Conservation (phyloP, 176 grass and related monocot species). For the Oryza glumipatula region DNA sequence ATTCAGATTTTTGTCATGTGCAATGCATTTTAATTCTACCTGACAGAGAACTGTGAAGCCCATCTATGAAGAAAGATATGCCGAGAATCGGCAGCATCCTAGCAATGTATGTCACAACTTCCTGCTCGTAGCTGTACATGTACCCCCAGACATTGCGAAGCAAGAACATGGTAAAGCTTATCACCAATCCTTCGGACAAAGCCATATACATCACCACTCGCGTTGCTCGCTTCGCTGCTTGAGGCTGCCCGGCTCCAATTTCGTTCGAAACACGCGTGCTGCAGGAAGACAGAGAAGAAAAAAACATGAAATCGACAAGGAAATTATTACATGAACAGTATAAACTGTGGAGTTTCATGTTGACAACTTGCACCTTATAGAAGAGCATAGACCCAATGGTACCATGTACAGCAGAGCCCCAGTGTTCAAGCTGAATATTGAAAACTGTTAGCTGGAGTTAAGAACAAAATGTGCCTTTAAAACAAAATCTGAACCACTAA, state of each 20-base stretch:
- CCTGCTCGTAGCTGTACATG: slow-evolving; percentile 39
- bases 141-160: slow-evolving; percentile 35
- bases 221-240: slow-evolving; percentile 29
- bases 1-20: background rate
- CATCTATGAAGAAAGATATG: slow-evolving; percentile 37
- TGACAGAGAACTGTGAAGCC: slow-evolving; percentile 37
- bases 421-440: slow-evolving; percentile 41
- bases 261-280: slow-evolving; percentile 38
- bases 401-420: slow-evolving; percentile 43
- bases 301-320: background rate
- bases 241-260: slow-evolving; percentile 25
- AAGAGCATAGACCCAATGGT: slow-evolving; percentile 23
- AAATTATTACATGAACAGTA: background rate
- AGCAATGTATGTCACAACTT: slow-evolving; percentile 37
- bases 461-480: background rate
- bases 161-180: slow-evolving; percentile 34
- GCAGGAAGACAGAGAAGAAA: too few relatives aligned
- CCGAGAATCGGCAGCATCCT: slow-evolving; percentile 41
- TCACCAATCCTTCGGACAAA: slow-evolving; percentile 18
- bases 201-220: slow-evolving; percentile 42
- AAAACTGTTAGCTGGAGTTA: background rate
- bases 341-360: background rate
- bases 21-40: background rate
- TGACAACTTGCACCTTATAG: slow-evolving; percentile 26
- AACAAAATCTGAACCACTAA: background rate